Evolutionary conservation across 2,329 filamentous ascomycete genomes (phyloP).

Genomic region (Celoporthe dispersa): DNA sequence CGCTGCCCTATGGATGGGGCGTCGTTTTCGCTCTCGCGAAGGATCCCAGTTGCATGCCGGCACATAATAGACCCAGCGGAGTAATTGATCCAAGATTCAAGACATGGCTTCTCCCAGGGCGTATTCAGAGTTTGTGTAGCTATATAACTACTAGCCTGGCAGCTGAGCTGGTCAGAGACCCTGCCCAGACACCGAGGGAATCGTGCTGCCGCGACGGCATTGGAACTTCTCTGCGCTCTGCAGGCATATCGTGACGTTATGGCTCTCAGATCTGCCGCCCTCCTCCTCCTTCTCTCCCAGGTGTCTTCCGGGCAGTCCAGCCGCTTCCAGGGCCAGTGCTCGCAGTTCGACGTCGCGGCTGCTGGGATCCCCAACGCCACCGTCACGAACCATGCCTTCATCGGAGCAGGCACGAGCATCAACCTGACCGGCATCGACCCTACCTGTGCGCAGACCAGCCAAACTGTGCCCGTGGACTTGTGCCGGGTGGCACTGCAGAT

Average conservation of each 20-base stretch:
- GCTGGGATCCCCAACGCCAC: slow-evolving; percentile 19
- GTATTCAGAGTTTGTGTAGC: background rate
- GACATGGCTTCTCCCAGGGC: background rate
- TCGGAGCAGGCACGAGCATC: slow-evolving; percentile 39
- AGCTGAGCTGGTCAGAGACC: too few relatives aligned
- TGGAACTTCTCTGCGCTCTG: background rate
- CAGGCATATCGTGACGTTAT: background rate
- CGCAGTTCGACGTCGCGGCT: slow-evolving; percentile 1
- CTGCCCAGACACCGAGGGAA: background rate
- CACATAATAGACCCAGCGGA: background rate
- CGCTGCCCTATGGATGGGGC: background rate
- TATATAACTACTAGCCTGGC: background rate
- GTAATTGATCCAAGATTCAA: background rate
- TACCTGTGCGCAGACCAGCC: slow-evolving; percentile 37
- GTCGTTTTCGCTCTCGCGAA: background rate
- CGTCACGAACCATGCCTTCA: slow-evolving; percentile 23
- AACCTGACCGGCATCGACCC: slow-evolving; percentile 38
- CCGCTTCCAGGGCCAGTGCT: slow-evolving; percentile 19
- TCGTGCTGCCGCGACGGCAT: background rate
- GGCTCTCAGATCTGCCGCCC: background rate
- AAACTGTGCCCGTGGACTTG: slow-evolving; percentile 31
- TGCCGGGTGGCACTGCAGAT: slow-evolving; percentile 38
- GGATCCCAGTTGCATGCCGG: background rate
- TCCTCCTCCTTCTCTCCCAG: background rate
- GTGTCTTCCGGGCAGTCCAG: background rate